These are phyloP conservation scores for Corynascus novoguineensis DNA, from an alignment of 495 filamentous ascomycete genomes.

Conservation along the genomic window DNA sequence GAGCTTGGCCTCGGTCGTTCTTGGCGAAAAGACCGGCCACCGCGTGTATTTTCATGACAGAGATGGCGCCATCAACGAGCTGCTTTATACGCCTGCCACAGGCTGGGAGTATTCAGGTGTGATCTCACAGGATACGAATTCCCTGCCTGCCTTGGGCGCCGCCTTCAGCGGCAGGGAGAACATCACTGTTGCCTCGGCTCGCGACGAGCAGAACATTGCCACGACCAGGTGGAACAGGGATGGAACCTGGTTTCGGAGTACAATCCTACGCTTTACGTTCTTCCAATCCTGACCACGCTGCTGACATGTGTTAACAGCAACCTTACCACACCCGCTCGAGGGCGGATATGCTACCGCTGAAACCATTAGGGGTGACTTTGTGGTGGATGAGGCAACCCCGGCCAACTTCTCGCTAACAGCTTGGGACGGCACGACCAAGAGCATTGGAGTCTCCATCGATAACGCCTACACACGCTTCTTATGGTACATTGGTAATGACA, in stretches of 20 bases:
- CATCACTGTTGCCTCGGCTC: conserved; percentile 28
- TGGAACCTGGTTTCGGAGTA: conserved; percentile 27
- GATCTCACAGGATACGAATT: conserved; percentile 26
- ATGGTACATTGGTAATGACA: conserved; percentile 38
- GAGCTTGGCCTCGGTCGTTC: conserved; percentile 26
- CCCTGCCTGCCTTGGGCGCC: conserved; percentile 22
- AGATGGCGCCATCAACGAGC: conserved; percentile 24
- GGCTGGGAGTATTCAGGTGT: conserved; percentile 24
- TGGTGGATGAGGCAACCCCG: conserved; percentile 22
- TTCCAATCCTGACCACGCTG: neutral
- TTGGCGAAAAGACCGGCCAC: conserved; percentile 30
- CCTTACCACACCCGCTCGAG: conserved; percentile 27
- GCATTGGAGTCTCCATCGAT: conserved; percentile 31
- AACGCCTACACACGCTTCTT: conserved; percentile 22
- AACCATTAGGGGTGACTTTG: conserved; percentile 18
- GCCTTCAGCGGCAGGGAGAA: conserved; percentile 25
- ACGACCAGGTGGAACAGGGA: conserved; percentile 22
- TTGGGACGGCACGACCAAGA: conserved; percentile 25
- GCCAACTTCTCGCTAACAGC: conserved; percentile 30
- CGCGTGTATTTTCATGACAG: conserved; percentile 35
- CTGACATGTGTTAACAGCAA: conserved; percentile 22
- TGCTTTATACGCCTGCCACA: conserved; percentile 22
- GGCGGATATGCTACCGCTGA: conserved; percentile 19
- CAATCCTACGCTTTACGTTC: neutral
- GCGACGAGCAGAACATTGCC: conserved; percentile 28